Conservation (phyloP, 2,329 filamentous ascomycete genomes). For the Aurifilum marmelostoma region DNA sequence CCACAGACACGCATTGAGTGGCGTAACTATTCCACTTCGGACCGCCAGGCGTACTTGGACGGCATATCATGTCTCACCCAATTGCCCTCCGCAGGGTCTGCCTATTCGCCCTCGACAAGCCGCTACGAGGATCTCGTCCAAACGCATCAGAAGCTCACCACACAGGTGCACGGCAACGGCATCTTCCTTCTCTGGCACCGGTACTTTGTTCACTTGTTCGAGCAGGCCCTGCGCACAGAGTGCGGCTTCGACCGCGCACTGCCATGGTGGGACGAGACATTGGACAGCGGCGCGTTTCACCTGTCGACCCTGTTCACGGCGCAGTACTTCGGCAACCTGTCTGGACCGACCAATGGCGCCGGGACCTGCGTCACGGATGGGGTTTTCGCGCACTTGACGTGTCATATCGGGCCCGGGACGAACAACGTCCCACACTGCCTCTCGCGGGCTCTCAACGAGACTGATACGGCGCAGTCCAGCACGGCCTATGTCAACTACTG, state of each 20-base stretch:
- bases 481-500: conserved; percentile 11
- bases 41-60: conserved; percentile 37
- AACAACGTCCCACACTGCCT: conserved; percentile 11
- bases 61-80: conserved; percentile 38
- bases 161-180: conserved; percentile 38
- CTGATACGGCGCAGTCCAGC: neutral
- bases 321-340: conserved; percentile 15
- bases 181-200: conserved; percentile 24
- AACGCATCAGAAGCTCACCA: conserved; percentile 38
- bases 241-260: conserved; percentile 18
- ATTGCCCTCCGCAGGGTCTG: conserved; percentile 34
- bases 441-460: conserved; percentile 17
- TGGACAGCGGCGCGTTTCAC: conserved; percentile 17
- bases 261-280: conserved; percentile 24
- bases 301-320: conserved; percentile 15
- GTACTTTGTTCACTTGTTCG: conserved; percentile 18
- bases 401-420: conserved; percentile 19
- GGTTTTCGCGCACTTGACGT: conserved; percentile 7
- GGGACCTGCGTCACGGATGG: conserved; percentile 17
- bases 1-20: conserved; percentile 36
- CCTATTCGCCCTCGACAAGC: conserved; percentile 34
- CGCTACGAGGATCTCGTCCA: conserved; percentile 40
- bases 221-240: conserved; percentile 18
- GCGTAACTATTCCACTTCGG: conserved; percentile 37
- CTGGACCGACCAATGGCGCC: neutral